Percentiles rank a stretch among this genome's conserved stretches.
phyloP scores from a whole-genome alignment of 2,329 filamentous ascomycete species.

The Colletotrichum shisoi region DNA sequence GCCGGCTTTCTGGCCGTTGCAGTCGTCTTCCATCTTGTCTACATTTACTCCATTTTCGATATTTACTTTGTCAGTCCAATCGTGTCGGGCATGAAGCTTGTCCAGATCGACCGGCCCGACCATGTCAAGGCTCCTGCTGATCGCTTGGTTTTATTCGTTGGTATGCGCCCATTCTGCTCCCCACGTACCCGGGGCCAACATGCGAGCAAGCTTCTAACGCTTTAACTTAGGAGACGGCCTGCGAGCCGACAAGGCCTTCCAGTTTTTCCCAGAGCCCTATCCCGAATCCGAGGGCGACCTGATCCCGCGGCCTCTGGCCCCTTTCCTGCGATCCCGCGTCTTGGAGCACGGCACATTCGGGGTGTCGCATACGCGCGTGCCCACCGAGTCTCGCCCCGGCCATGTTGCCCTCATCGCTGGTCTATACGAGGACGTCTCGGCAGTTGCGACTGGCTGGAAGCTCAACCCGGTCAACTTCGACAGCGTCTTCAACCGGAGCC shows the following conservation, averaged over 20 bases:
- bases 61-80: conserved; percentile 99
- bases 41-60: conserved; percentile 95
- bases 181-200: not conserved
- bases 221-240: conserved; percentile 76
- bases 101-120: conserved; percentile 69
- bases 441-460: conserved; percentile 98
- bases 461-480: conserved; percentile 98
- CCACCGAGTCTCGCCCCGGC: conserved; percentile 93
- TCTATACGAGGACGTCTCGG: conserved; percentile 96
- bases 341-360: conserved; percentile 93
- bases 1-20: conserved; percentile 87
- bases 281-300: conserved; percentile 70
- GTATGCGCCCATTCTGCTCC: conserved; percentile 56
- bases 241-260: conserved; percentile 96
- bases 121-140: conserved; percentile 78
- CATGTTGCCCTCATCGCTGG: conserved; percentile 97
- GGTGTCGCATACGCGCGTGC: conserved; percentile 94
- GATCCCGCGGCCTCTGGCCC: conserved; percentile 81
- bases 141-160: conserved; percentile 90
- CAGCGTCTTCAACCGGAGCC: conserved; percentile 95
- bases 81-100: conserved; percentile 91
- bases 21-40: conserved; percentile 90
- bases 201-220: conserved; percentile 7
- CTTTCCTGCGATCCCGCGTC: conserved; percentile 88
- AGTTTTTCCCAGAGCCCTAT: conserved; percentile 88